Percentiles rank a stretch among this genome's conserved stretches.
phyloP scores from a whole-genome alignment of 2,329 filamentous ascomycete genomes.

The Ophidiomyces ophidiicola region DNA sequence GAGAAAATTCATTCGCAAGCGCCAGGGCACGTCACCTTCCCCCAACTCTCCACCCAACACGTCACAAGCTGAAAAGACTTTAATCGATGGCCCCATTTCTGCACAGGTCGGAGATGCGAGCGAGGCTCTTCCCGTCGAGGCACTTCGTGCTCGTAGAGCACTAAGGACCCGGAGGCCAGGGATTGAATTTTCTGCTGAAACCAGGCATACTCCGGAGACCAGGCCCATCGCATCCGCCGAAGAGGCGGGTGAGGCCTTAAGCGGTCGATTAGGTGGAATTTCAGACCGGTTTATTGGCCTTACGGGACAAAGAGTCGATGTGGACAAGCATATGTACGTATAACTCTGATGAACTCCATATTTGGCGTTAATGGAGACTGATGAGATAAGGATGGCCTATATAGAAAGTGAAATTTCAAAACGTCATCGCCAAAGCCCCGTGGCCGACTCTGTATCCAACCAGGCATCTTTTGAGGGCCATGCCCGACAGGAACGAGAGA shows the following conservation, averaged over 20 bases:
- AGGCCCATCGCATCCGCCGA: conserved; percentile 18
- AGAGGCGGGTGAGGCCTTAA: conserved; percentile 24
- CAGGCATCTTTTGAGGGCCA: neutral
- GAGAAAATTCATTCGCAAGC: conserved; percentile 40
- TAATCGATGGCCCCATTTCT: neutral
- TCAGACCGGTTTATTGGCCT: conserved; percentile 46
- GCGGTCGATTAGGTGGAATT: conserved; percentile 30
- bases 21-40: conserved; percentile 17
- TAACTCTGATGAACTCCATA: conserved; percentile 4
- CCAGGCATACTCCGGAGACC: conserved; percentile 17
- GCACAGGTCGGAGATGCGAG: conserved; percentile 12
- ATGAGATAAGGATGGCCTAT: conserved; percentile 53
- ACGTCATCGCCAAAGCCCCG: conserved; percentile 18
- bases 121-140: conserved; percentile 21
- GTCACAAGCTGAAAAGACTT: neutral
- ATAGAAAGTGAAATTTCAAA: conserved; percentile 56
- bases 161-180: conserved; percentile 31
- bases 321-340: conserved; percentile 54
- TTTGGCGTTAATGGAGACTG: conserved; percentile 32
- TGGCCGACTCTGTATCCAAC: conserved; percentile 1
- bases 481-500: conserved; percentile 11
- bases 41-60: neutral
- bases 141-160: conserved; percentile 30
- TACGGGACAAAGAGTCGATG: conserved; percentile 46
- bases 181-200: conserved; percentile 34